Evolutionary conservation across 805 yeast genomes (phyloP), one percentile per base, ranked within the genome.

Genomic region (Nakazawaea siamensis): DNA sequence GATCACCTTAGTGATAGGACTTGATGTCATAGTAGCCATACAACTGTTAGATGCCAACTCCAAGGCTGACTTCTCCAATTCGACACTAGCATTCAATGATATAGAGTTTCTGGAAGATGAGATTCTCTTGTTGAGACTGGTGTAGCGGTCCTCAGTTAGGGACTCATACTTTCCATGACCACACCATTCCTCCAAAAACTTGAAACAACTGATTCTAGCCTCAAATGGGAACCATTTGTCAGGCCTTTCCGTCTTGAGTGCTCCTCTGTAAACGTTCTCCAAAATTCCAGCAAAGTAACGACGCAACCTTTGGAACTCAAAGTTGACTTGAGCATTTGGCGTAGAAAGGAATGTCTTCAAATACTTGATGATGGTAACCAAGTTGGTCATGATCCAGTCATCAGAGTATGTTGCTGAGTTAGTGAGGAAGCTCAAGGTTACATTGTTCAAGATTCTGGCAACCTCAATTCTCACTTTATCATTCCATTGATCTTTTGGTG

Each of bases 121-220:
- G 6, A 9, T 14, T 5, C 8, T 10, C 10, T 57, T 62, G 27
- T 61, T 62, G 75, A 79, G 79, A 1, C 57, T 45, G 4, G 60
- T 52, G 43, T 86, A 86, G 29, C 96, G 64, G 27, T 80, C 81
- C 20, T 74, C 76, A 2, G 86, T 72, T 2, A 77, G 49, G 1
- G 64, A 50, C 7, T 73, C 67, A 17, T 76, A 64, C 34, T 73
- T 78, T 2, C 97, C 97, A 55, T 74, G 76, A 0, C 94, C 95
- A 54, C 96, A 87, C 99, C 99, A 92, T 52, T 85, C 94, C 44
- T 83, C 88, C 38, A 92, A 61, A 48, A 73, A 80, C 30, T 77
- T 73, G 59, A 86, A 88, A 42, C 94, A 82, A 2, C 84, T 80
- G 20, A 82, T 76, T 35, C 96, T 64, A 2, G 87, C 90, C 44